Evolutionary conservation across 495 filamentous ascomycete species (phyloP).

Genomic region (Cairneyella variabilis): DNA sequence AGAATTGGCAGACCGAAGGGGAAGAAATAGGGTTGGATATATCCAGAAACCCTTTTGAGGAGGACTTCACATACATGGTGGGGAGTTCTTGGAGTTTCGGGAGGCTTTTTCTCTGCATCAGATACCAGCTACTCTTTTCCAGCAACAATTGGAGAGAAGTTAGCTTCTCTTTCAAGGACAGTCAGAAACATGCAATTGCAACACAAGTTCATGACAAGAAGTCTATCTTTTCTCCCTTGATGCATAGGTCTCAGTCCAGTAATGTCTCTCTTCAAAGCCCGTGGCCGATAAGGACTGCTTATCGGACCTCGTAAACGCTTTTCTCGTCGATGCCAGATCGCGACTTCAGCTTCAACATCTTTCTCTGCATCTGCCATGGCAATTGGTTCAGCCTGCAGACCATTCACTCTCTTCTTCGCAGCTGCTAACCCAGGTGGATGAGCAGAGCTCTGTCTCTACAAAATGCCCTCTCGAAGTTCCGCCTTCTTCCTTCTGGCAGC

Average conservation of each 20-base stretch:
- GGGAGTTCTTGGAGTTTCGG: constrained; percentile 10
- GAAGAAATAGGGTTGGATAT: constrained; percentile 23
- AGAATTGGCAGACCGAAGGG: constrained; percentile 28
- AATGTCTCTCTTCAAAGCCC: neutral
- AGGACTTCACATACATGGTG: neutral
- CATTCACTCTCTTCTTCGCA: neutral
- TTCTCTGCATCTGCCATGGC: constrained; percentile 7
- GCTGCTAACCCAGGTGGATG: constrained; percentile 6
- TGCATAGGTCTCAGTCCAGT: neutral
- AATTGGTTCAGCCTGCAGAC: neutral
- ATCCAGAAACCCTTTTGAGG: no score
- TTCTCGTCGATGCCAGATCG: constrained; percentile 18
- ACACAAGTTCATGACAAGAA: neutral
- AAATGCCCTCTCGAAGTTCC: constrained; percentile 17
- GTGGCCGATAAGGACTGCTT: constrained; percentile 17
- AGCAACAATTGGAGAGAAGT: no score
- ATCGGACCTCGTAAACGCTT: constrained; percentile 16
- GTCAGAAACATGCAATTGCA: neutral
- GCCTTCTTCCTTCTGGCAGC: constrained; percentile 47
- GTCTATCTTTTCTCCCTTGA: neutral
- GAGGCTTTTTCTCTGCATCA: neutral
- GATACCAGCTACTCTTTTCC: no score
- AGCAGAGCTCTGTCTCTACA: neutral
- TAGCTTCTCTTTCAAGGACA: no score
- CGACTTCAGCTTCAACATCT: constrained; percentile 7